Base-by-base conservation (phyloP, 768 basidiomycete species). In the Russula olivacea region DNA sequence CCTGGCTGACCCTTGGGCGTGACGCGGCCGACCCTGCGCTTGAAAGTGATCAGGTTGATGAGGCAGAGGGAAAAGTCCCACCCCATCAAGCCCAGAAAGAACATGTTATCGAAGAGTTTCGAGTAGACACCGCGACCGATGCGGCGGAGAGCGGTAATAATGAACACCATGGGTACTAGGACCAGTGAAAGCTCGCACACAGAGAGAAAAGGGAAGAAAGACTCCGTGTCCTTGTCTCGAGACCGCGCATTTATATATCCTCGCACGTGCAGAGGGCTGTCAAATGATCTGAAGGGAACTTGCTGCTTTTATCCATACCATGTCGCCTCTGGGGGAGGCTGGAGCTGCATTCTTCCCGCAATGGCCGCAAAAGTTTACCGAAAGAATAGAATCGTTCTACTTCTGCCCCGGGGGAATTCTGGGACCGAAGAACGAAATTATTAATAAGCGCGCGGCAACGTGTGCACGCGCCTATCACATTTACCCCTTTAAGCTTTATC, bases 1-100 rank as follows among this genome's bases (percentile, higher is more conserved):
- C 86, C 87, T 3, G 82, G 80, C 56, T 78, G 73, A 0, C 84
- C 84, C 32, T 74, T 72, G 1, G 81, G 83, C 0, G 81, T 81
- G 45, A 88, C 83, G 34, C 77, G 76, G 0, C 87, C 88, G 3
- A 77, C 71, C 34, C 76, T 78, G 14, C 76, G 76, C 49, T 76
- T 80, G 0, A 81, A 82, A 1, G 76, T 72, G 47, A 88, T 63
- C 1, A 81, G 63, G 69, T 89, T 89, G 69, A 74, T 57, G 0
- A 85, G 9, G 8, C 79, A 78, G 62, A 87, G 77, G 1, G 74
- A 67, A 17, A 78, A 63, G 68, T 89, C 88, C 80, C 82, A 85
- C 36, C 74, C 55, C 40, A 82, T 66, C 57, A 84, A 69, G 8
- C 63, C 52, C 30, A 55, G 12, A 53, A 63, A 61, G 38, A 68